Conservation (phyloP, 2,329 filamentous ascomycete species). For the Anthostomella pinea region DNA sequence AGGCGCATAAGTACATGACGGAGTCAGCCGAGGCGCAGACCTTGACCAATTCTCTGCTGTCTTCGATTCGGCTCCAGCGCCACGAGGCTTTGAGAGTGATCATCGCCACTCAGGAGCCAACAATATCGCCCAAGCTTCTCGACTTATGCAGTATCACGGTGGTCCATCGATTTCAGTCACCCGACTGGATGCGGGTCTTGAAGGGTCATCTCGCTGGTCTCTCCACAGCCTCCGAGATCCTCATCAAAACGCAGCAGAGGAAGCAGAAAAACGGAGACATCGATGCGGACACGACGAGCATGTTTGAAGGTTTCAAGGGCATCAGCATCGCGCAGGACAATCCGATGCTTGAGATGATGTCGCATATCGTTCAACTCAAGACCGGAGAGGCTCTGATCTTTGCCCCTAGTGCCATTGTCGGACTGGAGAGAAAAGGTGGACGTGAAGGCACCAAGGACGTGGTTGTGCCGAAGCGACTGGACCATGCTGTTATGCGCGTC, state of each 20-base stretch:
- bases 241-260: conserved; percentile 1
- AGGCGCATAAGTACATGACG: conserved; percentile 76
- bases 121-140: conserved; percentile 63
- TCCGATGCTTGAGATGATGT: conserved; percentile 35
- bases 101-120: conserved; percentile 76
- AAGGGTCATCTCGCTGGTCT: conserved; percentile 47
- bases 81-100: conserved; percentile 66
- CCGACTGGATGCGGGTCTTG: conserved; percentile 55
- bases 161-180: conserved; percentile 69
- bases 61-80: conserved; percentile 66
- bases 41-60: conserved; percentile 61
- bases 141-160: conserved; percentile 71
- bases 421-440: conserved; percentile 22
- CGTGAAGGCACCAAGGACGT: neutral
- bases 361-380: conserved; percentile 39
- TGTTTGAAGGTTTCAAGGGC: conserved; percentile 3
- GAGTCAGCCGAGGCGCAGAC: conserved; percentile 49
- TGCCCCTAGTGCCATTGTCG: conserved; percentile 41
- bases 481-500: conserved; percentile 39
- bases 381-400: conserved; percentile 48
- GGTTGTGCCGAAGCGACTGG: conserved; percentile 29
- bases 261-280: too few species aligned
- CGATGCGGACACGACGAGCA: too few species aligned
- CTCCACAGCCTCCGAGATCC: conserved; percentile 14
- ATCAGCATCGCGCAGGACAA: conserved; percentile 5